Evolutionary conservation across 176 grass and related monocot species (phyloP).

Genomic region (Ampelocalamus luodianensis): DNA sequence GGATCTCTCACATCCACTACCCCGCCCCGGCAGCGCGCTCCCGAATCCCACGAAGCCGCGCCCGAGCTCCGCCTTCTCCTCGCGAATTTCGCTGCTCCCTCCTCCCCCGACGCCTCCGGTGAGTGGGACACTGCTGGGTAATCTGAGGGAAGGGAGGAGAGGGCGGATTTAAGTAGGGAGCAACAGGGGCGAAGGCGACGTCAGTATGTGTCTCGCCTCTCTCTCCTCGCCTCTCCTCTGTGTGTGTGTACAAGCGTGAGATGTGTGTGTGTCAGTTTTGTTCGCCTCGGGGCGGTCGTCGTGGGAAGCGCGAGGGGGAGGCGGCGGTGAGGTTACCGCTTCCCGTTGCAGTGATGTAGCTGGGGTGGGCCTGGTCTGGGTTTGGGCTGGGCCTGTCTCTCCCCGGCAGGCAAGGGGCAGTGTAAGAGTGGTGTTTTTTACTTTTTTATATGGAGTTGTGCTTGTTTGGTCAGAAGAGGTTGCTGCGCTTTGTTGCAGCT

Average conservation of each 20-base stretch:
- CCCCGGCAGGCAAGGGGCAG: neutral
- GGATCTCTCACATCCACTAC: constrained; percentile 35
- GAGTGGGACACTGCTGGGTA: neutral
- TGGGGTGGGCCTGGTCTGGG: neutral
- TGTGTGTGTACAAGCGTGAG: neutral
- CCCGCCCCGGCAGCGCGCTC: neutral
- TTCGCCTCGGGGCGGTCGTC: constrained; percentile 5
- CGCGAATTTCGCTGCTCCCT: neutral
- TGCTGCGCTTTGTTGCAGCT: neutral
- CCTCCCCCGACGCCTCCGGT: neutral
- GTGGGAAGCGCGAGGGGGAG: neutral
- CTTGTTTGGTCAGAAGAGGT: constrained; percentile 21
- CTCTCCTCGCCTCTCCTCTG: neutral
- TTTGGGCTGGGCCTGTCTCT: constrained; percentile 23
- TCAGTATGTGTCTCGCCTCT: constrained; percentile 32
- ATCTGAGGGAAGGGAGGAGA: neutral
- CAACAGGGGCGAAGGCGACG: constrained; percentile 35
- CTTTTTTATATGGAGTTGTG: neutral
- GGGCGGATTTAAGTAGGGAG: constrained; percentile 19
- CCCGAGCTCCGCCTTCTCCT: neutral
- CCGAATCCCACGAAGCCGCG: neutral
- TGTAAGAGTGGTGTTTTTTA: neutral
- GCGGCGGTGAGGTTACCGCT: constrained; percentile 30
- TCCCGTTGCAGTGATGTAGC: too few species aligned
- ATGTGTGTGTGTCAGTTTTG: constrained; percentile 29